Conservation (phyloP, 345 rosid species). For the Eucalyptus marginata region DNA sequence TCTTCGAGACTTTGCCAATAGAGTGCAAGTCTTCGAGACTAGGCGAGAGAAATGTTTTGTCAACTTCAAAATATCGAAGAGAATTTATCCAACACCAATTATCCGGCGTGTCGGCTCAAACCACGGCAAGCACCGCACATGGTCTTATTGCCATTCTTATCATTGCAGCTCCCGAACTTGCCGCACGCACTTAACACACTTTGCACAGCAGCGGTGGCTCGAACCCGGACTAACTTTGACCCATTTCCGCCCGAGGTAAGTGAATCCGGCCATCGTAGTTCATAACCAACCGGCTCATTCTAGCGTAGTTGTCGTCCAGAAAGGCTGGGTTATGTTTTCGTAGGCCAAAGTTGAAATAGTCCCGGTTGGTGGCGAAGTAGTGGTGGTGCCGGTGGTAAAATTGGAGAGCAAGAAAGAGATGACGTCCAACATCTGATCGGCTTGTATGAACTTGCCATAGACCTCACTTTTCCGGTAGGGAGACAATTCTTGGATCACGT, state of each 20-base stretch:
- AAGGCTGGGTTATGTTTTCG: neutral
- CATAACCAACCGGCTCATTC: conserved; percentile 6
- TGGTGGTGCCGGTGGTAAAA: too few relatives aligned
- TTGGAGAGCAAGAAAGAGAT: neutral
- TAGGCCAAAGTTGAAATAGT: neutral
- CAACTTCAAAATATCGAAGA: too few relatives aligned
- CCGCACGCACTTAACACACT: too few relatives aligned
- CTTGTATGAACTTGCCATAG: neutral
- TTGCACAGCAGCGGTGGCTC: neutral
- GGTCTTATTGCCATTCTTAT: neutral
- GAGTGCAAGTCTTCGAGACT: too few relatives aligned
- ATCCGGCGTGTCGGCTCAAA: neutral
- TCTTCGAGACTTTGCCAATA: too few relatives aligned
- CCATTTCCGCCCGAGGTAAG: neutral
- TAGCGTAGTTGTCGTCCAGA: too few relatives aligned
- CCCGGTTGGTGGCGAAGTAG: neutral
- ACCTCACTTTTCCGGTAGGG: neutral
- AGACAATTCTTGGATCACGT: neutral
- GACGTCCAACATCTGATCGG: neutral
- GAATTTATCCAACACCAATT: too few relatives aligned
- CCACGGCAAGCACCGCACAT: conserved; percentile 31
- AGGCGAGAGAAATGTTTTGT: too few relatives aligned
- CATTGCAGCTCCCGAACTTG: conserved; percentile 7
- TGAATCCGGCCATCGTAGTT: conserved; percentile 7
- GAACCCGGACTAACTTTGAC: conserved; percentile 2